Base-by-base conservation (phyloP, 2,329 filamentous ascomycete genomes). In the Talaromyces marneffei region DNA sequence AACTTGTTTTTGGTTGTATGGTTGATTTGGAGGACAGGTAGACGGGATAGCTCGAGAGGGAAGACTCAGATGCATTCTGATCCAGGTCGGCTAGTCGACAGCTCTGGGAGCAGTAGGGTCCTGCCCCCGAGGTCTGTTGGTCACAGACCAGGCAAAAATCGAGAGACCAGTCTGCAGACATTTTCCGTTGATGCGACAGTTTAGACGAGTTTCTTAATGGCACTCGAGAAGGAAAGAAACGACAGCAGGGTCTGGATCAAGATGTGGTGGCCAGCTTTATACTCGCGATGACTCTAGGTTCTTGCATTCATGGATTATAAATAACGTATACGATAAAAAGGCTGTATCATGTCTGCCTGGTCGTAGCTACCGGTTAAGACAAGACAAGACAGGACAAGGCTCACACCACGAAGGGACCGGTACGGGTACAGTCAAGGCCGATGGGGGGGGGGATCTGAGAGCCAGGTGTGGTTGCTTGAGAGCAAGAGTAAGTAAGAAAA, bases 91-190 rank as follows among this genome's bases (percentile, higher is more conserved):
- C 89, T 48, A 97, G 82, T 66, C 91, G 86, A 83, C 92, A 97
- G 31, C 90, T 85, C 78, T 97, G 92, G 52, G 91, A 96, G 83
- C 92, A 97, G 82, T 96, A 96, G 66, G 90, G 86, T 64, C 87
- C 87, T 31, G 33, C 57, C 61, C 87, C 87, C 66, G 90, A 85
- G 63, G 89, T 92, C 78, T 95, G 90, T 79, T 89, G 88, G 79
- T 97, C 92, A 81, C 92, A 97, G 80, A 89, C 87, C 69, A 97
- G 86, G 83, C 92, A 97, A 84, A 91, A 96, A 77, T 95, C 88
- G 76, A 89, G 90, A 70, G 90, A 90, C 91, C 92, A 96, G 71
- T 70, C 71, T 23, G 72, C 73, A 23, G 74, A 69, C 73, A 76
- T 76, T 27, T 18, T 27, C 7, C n/a, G n/a, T 9, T 25, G 20